phyloP scores from a whole-genome alignment of 805 yeast genomes.

The Candida taoyuanica region DNA sequence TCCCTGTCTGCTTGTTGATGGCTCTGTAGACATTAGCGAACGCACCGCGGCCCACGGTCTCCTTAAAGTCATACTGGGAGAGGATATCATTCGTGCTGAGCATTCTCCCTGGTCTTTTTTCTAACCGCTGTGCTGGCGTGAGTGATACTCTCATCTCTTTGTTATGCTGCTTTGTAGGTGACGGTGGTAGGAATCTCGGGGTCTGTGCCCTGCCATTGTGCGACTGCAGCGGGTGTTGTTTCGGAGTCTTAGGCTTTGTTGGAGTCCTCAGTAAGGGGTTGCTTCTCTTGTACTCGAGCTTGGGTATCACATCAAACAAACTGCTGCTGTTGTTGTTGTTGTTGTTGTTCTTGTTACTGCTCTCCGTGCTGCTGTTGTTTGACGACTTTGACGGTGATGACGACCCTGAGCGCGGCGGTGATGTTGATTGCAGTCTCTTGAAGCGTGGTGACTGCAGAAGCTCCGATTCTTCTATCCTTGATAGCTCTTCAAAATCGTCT shows the following conservation, averaged over 20 bases:
- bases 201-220: constrained; percentile 10
- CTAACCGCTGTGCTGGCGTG: constrained; percentile 50
- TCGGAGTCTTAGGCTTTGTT: constrained; percentile 14
- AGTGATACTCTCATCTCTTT: constrained; percentile 21
- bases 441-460: constrained; percentile 26
- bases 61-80: constrained; percentile 46
- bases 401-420: constrained; percentile 23
- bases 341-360: constrained; percentile 11
- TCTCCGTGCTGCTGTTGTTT: constrained; percentile 13
- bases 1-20: constrained; percentile 56
- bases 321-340: constrained; percentile 6
- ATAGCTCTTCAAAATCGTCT: constrained; percentile 19
- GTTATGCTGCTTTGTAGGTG: constrained; percentile 17
- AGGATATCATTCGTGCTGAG: constrained; percentile 23
- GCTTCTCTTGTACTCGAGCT: constrained; percentile 15
- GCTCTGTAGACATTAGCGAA: constrained; percentile 85
- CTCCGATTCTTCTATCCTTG: constrained; percentile 24
- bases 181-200: constrained; percentile 6
- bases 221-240: constrained; percentile 13
- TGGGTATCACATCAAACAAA: constrained; percentile 21
- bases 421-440: constrained; percentile 23
- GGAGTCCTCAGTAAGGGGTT: constrained; percentile 22
- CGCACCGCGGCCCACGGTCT: constrained; percentile 84
- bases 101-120: constrained; percentile 35
- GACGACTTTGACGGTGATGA: constrained; percentile 20